Percentiles rank a stretch among this genome's conserved stretches.
phyloP scores from a whole-genome alignment of 768 basidiomycete species.

The Serendipita sp. region DNA sequence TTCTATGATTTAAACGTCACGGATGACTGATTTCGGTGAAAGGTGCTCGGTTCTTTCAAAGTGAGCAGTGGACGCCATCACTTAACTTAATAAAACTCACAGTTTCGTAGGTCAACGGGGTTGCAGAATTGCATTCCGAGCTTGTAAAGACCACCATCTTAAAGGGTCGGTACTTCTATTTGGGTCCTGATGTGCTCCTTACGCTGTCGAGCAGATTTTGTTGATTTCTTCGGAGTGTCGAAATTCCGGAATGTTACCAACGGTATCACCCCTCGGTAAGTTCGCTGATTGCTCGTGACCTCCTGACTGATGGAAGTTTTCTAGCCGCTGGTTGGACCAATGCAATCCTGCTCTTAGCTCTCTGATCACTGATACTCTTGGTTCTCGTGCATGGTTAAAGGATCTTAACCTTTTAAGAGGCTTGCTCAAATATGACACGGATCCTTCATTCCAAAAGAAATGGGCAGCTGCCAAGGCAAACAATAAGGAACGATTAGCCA shows the following conservation, averaged over 20 bases:
- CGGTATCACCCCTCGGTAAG: conserved; percentile 39
- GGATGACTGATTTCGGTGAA: conserved; percentile 2
- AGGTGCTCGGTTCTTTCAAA: conserved; percentile 8
- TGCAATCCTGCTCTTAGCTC: conserved; percentile 80
- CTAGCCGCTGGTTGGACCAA: conserved; percentile 80
- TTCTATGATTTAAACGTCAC: conserved; percentile 2
- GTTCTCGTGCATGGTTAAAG: conserved; percentile 70
- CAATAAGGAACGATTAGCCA: conserved; percentile 81
- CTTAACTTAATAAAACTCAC: conserved; percentile 37
- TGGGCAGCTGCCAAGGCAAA: conserved; percentile 77
- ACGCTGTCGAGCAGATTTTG: conserved; percentile 42
- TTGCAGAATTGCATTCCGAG: conserved; percentile 89
- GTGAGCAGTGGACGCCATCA: conserved; percentile 20
- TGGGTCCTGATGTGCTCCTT: neutral
- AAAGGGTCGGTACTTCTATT: conserved; percentile 21
- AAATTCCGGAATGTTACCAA: conserved; percentile 44
- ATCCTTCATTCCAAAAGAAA: conserved; percentile 55
- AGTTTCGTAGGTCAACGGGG: conserved; percentile 56
- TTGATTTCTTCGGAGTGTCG: conserved; percentile 78
- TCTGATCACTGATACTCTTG: conserved; percentile 72
- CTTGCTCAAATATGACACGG: conserved; percentile 54
- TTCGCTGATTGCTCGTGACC: neutral
- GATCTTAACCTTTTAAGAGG: conserved; percentile 63
- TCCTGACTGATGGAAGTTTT: conserved; percentile 35
- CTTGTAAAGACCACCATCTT: conserved; percentile 70